These are phyloP conservation scores for Cordyceps farinosa DNA, from an alignment of 2,329 filamentous ascomycete species.

Conservation along the genomic window DNA sequence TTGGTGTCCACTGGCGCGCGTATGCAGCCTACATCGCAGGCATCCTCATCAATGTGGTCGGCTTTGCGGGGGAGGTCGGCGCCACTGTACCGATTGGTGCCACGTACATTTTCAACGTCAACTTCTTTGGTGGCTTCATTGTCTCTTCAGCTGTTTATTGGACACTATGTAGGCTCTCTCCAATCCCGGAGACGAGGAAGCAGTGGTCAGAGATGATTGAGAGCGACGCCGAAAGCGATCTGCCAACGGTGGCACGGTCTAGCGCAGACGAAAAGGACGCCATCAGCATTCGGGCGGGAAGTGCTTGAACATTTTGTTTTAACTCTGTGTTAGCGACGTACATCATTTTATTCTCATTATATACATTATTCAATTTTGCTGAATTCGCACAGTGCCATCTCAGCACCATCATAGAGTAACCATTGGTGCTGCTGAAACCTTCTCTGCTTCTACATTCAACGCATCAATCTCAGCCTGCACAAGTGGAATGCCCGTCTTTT, in stretches of 20 bases:
- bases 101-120: conserved; percentile 82
- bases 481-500: conserved; percentile 55
- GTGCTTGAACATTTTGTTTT: not conserved
- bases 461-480: conserved; percentile 54
- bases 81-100: conserved; percentile 71
- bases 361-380: no score
- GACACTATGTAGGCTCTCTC: conserved; percentile 62
- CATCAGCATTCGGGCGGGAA: not conserved
- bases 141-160: conserved; percentile 67
- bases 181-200: conserved; percentile 70
- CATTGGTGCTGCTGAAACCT: conserved; percentile 34
- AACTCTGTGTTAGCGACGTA: not conserved
- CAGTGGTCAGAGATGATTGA: conserved; percentile 67
- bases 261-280: conserved; percentile 9
- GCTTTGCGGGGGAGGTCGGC: conserved; percentile 80
- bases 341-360: no score
- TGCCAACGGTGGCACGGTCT: not conserved
- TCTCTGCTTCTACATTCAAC: conserved; percentile 51
- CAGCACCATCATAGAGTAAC: conserved; percentile 12
- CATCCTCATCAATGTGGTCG: conserved; percentile 86
- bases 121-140: conserved; percentile 84
- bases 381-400: no score
- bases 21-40: conserved; percentile 80
- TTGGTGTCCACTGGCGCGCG: conserved; percentile 76
- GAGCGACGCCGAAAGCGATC: conserved; percentile 6